Conservation (phyloP, 805 yeast genomes). For the Pichia manshurica region DNA sequence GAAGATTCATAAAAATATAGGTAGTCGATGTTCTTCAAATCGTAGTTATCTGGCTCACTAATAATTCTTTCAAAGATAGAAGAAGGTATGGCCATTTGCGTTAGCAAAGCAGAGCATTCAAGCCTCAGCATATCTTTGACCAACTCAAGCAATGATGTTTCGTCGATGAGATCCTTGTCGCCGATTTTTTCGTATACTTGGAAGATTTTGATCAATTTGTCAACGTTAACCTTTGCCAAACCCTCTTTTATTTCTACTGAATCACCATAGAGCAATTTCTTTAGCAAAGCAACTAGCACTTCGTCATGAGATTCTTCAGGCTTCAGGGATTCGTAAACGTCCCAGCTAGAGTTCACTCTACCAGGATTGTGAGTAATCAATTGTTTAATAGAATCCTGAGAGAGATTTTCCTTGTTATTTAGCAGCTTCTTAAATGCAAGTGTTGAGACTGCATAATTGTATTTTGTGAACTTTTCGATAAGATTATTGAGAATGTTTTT, state of each 20-base stretch:
- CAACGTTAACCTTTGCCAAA: conserved; percentile 13
- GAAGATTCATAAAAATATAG: conserved; percentile 19
- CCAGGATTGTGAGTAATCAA: conserved; percentile 33
- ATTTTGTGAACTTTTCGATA: conserved; percentile 22
- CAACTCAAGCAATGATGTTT: conserved; percentile 10
- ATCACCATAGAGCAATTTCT: conserved; percentile 23
- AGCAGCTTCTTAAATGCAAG: conserved; percentile 14
- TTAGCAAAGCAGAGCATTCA: conserved; percentile 17
- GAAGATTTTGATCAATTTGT: conserved; percentile 14
- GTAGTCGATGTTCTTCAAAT: conserved; percentile 19
- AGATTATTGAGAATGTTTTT: conserved; percentile 20
- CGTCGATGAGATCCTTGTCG: conserved; percentile 15
- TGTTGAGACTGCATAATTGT: conserved; percentile 25
- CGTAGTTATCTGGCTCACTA: not conserved
- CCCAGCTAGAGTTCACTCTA: conserved; percentile 31
- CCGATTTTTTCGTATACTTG: conserved; percentile 13
- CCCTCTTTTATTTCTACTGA: conserved; percentile 21
- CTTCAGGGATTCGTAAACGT: conserved; percentile 20
- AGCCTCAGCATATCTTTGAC: conserved; percentile 18
- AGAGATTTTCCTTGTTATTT: conserved; percentile 7
- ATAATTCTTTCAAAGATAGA: conserved; percentile 13
- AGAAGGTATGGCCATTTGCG: conserved; percentile 14
- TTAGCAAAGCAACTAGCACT: conserved; percentile 15
- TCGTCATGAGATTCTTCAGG: conserved; percentile 11
- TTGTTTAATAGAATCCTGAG: conserved; percentile 19